Base-by-base conservation (phyloP, 768 basidiomycete genomes). In the Lactifluus pinguis region DNA sequence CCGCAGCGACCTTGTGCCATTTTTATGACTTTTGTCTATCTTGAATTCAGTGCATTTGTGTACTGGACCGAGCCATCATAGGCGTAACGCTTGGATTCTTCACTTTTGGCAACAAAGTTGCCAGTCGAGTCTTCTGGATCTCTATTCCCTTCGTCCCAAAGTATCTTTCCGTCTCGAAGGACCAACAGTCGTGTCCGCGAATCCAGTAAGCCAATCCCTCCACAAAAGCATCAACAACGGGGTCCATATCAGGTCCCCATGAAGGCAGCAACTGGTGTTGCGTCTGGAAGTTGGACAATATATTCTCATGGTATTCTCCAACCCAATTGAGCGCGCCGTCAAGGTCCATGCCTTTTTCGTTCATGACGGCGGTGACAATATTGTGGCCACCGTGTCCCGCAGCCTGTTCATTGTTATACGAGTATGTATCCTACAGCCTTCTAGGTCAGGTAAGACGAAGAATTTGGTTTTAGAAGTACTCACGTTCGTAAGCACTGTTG, bases 191-290 rank as follows among this genome's bases (percentile, higher is more conserved):
- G 15, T 54, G 57, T 9, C 62, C 75, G 11, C 72, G 67, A 45
- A 76, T 72, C 76, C 75, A 78, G 49, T 74, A 67, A 17, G 71
- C 75, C 11, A 79, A 58, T n/a, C 76, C 73, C 49, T 75, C 67
- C 10, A 77, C 60, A 55, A 76, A 78, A 5, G 63, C 57, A 19
- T 58, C 57, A 9, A 77, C 69, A 14, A 72, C 63, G 7, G 49
- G 45, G 56, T 76, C 74, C n/a, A 76, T 59, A 13, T 69, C 69
- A 0, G 63, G 64, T 1, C 72, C 75, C 69, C 73, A 76, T 1
- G 71, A 73, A 0, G 78, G 77, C 4, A 79, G 36, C 19, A 59
- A 56, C 4, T 55, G 45, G 9, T 70, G 55, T 21, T 70, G 69
- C 4, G 61, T 57, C 6, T 73, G 57, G 69, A 79, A 79, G 11